phyloP scores from a whole-genome alignment of 306 rosid species.

The Hippophae gyantsensis region DNA sequence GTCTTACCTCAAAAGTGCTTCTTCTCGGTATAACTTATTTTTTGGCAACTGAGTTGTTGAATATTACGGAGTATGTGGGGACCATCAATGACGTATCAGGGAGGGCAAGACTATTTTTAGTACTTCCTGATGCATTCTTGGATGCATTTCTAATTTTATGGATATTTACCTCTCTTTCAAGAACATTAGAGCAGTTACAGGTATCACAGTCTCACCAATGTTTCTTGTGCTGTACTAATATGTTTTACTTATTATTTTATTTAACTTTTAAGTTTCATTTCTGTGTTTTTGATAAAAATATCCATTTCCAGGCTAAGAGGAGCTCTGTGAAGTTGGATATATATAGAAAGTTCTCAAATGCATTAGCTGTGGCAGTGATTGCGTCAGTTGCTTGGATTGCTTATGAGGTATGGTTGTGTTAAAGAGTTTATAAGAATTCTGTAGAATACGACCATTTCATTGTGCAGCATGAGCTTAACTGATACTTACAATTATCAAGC shows the following conservation, averaged over 20 bases:
- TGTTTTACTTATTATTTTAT: conserved; percentile 5
- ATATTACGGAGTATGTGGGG: conserved; percentile 86
- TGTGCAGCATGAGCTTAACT: no score
- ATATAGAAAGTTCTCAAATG: conserved; percentile 94
- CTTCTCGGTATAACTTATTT: conserved; percentile 78
- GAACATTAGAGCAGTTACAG: conserved; percentile 89
- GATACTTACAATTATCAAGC: no score
- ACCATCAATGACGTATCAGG: conserved; percentile 86
- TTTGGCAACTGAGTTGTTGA: conserved; percentile 73
- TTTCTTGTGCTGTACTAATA: background rate
- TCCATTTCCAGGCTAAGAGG: conserved; percentile 62
- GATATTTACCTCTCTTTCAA: conserved; percentile 91
- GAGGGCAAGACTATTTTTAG: conserved; percentile 81
- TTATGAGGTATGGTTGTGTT: conserved; percentile 62
- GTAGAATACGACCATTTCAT: background rate
- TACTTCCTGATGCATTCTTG: conserved; percentile 86
- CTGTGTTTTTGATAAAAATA: background rate
- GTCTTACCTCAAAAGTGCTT: conserved; percentile 91
- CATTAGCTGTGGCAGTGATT: conserved; percentile 59
- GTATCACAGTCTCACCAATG: conserved; percentile 26
- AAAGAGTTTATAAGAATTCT: conserved; percentile 6
- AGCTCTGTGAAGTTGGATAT: conserved; percentile 88
- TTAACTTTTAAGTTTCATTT: conserved; percentile 1
- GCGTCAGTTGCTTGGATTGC: conserved; percentile 88
- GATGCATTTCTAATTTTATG: conserved; percentile 93